Percentiles rank a stretch among this genome's conserved stretches.
phyloP scores from a whole-genome alignment of 1,284 basidiomycete species.

The Cutaneotrichosporon curvatum region DNA sequence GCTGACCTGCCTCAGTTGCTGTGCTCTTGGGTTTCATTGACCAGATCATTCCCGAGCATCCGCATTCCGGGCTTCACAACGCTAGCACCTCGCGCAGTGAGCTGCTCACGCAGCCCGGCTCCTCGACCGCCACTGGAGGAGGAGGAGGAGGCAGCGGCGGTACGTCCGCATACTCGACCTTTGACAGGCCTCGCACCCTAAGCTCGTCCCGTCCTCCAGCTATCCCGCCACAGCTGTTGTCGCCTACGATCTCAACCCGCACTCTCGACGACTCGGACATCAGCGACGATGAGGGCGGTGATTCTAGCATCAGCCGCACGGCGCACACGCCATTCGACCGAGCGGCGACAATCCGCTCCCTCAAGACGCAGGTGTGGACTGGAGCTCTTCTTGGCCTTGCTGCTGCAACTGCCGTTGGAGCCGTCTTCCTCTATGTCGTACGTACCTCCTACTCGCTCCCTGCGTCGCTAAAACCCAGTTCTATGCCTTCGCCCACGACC shows the following conservation, averaged over 20 bases:
- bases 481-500: conserved; percentile 49
- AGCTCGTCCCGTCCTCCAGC: conserved; percentile 6
- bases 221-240: conserved; percentile 14
- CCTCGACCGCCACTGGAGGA: too few relatives aligned
- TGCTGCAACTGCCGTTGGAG: conserved; percentile 61
- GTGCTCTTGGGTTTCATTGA: conserved; percentile 77
- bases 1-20: conserved; percentile 46
- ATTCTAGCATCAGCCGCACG: not conserved
- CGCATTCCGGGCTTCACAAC: not conserved
- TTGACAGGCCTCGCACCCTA: not conserved
- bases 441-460: conserved; percentile 8
- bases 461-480: conserved; percentile 28
- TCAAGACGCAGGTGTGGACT: conserved; percentile 58
- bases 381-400: conserved; percentile 64
- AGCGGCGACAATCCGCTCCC: conserved; percentile 16
- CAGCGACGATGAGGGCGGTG: conserved; percentile 9
- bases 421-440: conserved; percentile 46
- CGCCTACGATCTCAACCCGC: conserved; percentile 5
- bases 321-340: conserved; percentile 5
- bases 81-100: conserved; percentile 4
- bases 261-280: conserved; percentile 7
- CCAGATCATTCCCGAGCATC: conserved; percentile 53
- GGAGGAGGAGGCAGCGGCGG: not conserved
- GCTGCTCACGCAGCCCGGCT: too few relatives aligned
- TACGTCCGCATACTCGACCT: conserved; percentile 11